Conservation (phyloP, 2,329 filamentous ascomycete species). For the Calycina herbarum region DNA sequence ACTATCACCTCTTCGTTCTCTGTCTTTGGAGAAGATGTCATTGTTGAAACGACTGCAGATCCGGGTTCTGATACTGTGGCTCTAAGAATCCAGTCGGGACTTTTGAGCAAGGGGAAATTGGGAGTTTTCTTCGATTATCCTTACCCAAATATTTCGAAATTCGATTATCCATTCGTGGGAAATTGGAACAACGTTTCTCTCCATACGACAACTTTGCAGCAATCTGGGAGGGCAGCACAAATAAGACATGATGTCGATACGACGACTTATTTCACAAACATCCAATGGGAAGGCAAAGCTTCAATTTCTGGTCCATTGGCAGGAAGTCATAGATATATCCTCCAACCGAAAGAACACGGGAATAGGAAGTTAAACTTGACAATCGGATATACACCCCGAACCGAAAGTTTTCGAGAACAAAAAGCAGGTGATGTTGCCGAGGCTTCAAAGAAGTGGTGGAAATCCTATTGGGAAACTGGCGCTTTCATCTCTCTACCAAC, state of each 20-base stretch:
- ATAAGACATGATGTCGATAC: conserved; percentile 43
- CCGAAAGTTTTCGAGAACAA: conserved; percentile 12
- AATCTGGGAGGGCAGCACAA: conserved; percentile 28
- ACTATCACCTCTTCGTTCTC: conserved; percentile 43
- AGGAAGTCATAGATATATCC: conserved; percentile 29
- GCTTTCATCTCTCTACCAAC: conserved; percentile 46
- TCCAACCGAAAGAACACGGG: conserved; percentile 16
- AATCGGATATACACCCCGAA: conserved; percentile 20
- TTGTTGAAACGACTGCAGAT: conserved; percentile 42
- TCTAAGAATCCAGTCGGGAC: conserved; percentile 40
- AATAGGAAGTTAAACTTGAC: conserved; percentile 17
- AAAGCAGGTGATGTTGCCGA: not conserved
- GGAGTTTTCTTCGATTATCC: conserved; percentile 46
- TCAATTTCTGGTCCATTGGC: conserved; percentile 20
- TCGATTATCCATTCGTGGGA: conserved; percentile 44
- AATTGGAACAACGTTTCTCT: conserved; percentile 42
- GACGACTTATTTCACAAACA: conserved; percentile 41
- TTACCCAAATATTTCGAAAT: conserved; percentile 45
- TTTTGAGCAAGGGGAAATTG: conserved; percentile 39
- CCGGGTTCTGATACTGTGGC: conserved; percentile 42
- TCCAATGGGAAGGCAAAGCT: conserved; percentile 26
- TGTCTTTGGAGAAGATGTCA: conserved; percentile 37
- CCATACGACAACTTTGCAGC: conserved; percentile 39
- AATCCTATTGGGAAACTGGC: conserved; percentile 39
- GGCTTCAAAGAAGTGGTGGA: conserved; percentile 26